Evolutionary conservation across 1,284 basidiomycete genomes (phyloP).

Genomic region (Waitea zeae): DNA sequence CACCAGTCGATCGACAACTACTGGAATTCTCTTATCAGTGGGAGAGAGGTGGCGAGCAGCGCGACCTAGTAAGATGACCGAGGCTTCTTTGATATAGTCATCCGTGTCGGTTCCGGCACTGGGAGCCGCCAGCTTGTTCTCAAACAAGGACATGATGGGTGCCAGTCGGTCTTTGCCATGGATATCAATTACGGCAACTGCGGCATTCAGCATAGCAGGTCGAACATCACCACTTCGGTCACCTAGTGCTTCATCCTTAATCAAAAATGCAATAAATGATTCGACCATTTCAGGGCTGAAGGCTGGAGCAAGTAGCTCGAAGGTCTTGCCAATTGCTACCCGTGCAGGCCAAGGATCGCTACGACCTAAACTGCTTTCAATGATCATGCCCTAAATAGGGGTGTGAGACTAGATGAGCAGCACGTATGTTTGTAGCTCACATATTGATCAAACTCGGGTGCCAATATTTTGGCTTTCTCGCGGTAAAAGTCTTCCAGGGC

Average conservation of each 20-base stretch:
- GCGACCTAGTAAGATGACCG: conserved; percentile 90
- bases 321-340: conserved; percentile 57
- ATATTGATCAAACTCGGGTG: conserved; percentile 83
- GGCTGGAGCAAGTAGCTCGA: conserved; percentile 53
- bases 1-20: conserved; percentile 82
- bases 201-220: conserved; percentile 77
- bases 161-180: conserved; percentile 67
- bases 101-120: conserved; percentile 50
- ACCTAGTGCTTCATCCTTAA: conserved; percentile 74
- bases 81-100: conserved; percentile 87
- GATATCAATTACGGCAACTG: conserved; percentile 67
- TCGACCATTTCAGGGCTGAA: conserved; percentile 55
- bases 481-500: conserved; percentile 61
- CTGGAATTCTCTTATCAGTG: conserved; percentile 59
- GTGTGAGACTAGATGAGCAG: too few relatives aligned
- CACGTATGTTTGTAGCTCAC: too few relatives aligned
- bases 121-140: conserved; percentile 56
- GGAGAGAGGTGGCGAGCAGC: conserved; percentile 79
- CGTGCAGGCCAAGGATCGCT: conserved; percentile 87
- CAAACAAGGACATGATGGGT: conserved; percentile 74
- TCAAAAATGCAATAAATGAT: conserved; percentile 79
- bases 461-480: conserved; percentile 78
- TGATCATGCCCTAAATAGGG: conserved; percentile 83
- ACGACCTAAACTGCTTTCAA: conserved; percentile 77
- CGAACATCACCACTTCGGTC: conserved; percentile 77